A percentile compares a stretch with the other conserved stretches of the same genome.
Evolutionary conservation across 2,329 filamentous ascomycete genomes (phyloP).

Genomic region (Diaporthe ampelina): DNA sequence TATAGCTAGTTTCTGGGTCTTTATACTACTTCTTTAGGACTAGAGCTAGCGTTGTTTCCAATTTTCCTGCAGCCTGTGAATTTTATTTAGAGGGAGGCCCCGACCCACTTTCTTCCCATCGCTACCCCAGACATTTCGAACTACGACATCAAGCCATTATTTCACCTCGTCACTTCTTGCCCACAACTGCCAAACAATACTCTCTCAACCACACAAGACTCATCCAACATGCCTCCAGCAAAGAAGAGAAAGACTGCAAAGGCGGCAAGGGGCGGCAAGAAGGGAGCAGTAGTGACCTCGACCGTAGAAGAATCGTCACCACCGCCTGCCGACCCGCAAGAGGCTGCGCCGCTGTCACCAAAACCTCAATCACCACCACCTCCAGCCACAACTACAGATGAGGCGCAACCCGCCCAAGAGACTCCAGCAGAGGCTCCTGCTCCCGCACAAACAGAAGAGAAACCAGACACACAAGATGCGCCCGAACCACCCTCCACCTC

Average conservation of each 20-base stretch:
- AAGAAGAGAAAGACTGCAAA: conserved; percentile 50
- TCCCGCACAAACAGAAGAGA: conserved; percentile 32
- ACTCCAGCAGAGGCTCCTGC: conserved; percentile 31
- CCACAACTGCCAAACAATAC: conserved; percentile 17
- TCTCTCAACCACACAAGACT: conserved; percentile 11
- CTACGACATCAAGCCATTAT: not conserved
- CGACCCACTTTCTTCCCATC: too few species aligned
- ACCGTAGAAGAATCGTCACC: conserved; percentile 37
- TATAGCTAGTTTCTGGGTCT: too few species aligned
- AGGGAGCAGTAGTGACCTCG: conserved; percentile 35
- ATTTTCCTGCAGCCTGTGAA: too few species aligned
- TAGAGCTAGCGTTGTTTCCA: too few species aligned
- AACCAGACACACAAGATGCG: conserved; percentile 26
- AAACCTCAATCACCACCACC: conserved; percentile 15
- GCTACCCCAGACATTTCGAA: not conserved
- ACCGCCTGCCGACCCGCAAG: conserved; percentile 30
- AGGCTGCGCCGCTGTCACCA: conserved; percentile 29
- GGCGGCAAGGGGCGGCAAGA: conserved; percentile 39
- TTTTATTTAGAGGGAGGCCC: too few species aligned
- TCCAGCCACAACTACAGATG: conserved; percentile 20
- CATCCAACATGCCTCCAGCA: conserved; percentile 47
- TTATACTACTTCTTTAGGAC: too few species aligned
- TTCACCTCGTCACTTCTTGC: not conserved
- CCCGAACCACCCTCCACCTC: conserved; percentile 35
- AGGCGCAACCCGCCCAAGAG: conserved; percentile 31